Evolutionary conservation across 1,284 basidiomycete genomes (phyloP).

Genomic region (Peniophora sp.): DNA sequence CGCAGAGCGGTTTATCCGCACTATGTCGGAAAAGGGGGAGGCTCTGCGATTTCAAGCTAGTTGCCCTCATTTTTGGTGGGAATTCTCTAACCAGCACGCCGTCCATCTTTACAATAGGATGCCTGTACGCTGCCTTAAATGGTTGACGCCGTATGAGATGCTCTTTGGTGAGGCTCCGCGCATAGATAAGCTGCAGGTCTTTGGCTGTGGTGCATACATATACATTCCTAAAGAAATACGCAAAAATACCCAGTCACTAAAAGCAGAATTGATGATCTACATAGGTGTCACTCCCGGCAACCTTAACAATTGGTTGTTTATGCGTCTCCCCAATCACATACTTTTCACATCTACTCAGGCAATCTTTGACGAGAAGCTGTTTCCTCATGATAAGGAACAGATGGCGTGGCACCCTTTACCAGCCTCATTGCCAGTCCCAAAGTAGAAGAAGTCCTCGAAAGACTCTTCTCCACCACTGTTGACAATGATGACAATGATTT

Average conservation of each 20-base stretch:
- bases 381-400: not conserved
- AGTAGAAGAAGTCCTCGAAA: constrained; percentile 2
- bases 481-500: no score
- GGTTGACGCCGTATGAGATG: no score
- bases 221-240: not conserved
- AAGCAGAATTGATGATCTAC: constrained; percentile 1
- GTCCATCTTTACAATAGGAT: no score
- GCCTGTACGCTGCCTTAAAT: no score
- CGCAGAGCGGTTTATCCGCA: not conserved
- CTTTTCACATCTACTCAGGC: not conserved
- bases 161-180: no score
- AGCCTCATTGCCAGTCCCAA: not conserved
- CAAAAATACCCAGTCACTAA: not conserved
- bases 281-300: not conserved
- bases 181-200: no score
- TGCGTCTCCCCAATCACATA: not conserved
- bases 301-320: not conserved
- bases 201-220: not conserved
- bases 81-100: no score
- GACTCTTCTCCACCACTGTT: no score
- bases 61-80: no score
- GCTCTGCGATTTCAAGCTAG: no score
- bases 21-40: constrained; percentile 12
- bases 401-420: not conserved
- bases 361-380: not conserved